Evolutionary conservation across 2,329 filamentous ascomycete genomes (phyloP), one percentile per base, ranked within the genome.

Genomic region (Stachybotrys echinatus): DNA sequence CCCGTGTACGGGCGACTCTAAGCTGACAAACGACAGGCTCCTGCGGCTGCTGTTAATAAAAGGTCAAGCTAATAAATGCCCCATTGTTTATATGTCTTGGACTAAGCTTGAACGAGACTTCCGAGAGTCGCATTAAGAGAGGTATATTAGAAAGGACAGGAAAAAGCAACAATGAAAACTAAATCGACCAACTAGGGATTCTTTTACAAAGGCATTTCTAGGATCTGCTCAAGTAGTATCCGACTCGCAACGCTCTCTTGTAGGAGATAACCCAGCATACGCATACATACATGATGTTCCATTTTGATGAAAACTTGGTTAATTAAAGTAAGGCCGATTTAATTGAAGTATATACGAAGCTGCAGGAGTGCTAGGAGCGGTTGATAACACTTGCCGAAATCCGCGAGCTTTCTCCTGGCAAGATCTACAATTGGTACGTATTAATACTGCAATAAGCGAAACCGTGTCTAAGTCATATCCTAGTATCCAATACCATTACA

Each of bases 261-360:
- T 48, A 34, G 46, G 31, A 48, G 31, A 40, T 40, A 4, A 48
- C 46, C 7, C 21, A 48, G 17, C n/a, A 21, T 12, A 34, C 38
- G 20, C 46, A 48, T 22, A 40, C 31, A 12, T 48, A 21, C n/a
- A 19, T 48, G 19, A 48, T 48, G 46, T 48, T 39, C 10, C 46
- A 48, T 21, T 48, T 22, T 19, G 34, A 48, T 17, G 46, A 48
- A 17, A 23, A 10, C 5, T 39, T 20, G n/a, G n/a, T 48, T 34
- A 12, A 21, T 5, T 19, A 40, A 21, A 23, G 14, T 22, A 48
- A 40, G 34, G n/a, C 21, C 21, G 46, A 48, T 22, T 21, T 48
- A 14, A 40, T 48, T 22, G 46, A 48, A 19, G 22, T 22, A 6
- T 48, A 48, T 23, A 31, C 46, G 6, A 38, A 22, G 34, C 21